Conservation (phyloP, 768 basidiomycete species). For the Plicaturopsis crispa region DNA sequence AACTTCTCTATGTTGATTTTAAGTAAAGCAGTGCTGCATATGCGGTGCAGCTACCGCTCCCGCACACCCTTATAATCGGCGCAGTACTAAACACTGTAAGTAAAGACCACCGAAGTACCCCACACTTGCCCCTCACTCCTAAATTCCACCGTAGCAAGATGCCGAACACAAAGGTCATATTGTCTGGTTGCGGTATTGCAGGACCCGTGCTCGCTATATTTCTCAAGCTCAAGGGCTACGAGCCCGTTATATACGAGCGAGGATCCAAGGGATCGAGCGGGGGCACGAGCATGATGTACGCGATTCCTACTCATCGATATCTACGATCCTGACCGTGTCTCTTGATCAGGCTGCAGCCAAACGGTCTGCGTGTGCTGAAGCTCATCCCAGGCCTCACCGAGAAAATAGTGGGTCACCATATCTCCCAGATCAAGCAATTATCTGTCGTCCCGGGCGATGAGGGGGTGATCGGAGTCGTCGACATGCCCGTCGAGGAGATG, state of each 20-base stretch:
- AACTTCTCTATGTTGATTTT: too few species aligned
- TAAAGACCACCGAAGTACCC: too few species aligned
- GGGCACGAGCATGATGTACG: conserved; percentile 20
- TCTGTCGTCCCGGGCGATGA: conserved; percentile 18
- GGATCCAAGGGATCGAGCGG: conserved; percentile 10
- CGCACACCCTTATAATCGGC: too few species aligned
- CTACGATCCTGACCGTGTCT: too few species aligned
- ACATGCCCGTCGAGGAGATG: conserved; percentile 13
- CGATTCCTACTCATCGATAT: too few species aligned
- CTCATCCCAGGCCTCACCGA: conserved; percentile 18
- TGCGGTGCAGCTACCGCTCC: too few species aligned
- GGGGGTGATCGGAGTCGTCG: conserved; percentile 18
- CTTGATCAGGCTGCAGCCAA: conserved; percentile 18
- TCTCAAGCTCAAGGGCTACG: conserved; percentile 28
- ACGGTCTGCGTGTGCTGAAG: conserved; percentile 19
- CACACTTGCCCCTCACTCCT: too few species aligned
- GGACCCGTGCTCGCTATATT: conserved; percentile 31
- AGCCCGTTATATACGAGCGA: conserved; percentile 30
- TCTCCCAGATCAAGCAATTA: conserved; percentile 8
- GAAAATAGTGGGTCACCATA: conserved; percentile 13
- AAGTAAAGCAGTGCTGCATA: too few species aligned
- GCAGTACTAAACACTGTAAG: too few species aligned
- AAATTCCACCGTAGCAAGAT: too few species aligned
- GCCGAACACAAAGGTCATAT: conserved; percentile 22
- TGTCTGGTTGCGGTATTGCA: conserved; percentile 30